phyloP scores from a whole-genome alignment of 208 protist genomes.

The Leishmania aethiopica region DNA sequence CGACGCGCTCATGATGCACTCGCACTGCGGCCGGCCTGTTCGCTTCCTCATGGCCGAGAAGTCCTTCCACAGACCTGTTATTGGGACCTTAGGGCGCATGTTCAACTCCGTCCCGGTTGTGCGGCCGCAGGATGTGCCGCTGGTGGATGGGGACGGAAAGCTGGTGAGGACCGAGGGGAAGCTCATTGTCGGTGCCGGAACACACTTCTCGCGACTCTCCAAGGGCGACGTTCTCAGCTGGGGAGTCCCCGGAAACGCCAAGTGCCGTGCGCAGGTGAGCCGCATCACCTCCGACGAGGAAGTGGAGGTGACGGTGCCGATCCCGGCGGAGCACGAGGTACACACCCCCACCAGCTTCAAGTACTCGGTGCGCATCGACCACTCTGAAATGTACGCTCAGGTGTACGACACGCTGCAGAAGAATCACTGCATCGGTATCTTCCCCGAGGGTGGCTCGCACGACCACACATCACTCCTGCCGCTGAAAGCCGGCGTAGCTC shows the following conservation, averaged over 20 bases:
- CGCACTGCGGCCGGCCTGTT: slow-evolving; percentile 71
- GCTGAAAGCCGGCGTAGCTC: slow-evolving; percentile 95
- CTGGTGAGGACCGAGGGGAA: slow-evolving; percentile 51
- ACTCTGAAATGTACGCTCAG: slow-evolving; percentile 89
- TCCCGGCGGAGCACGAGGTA: slow-evolving; percentile 50
- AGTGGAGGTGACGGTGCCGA: slow-evolving; percentile 78
- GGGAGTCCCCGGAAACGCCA: slow-evolving; percentile 34
- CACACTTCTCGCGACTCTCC: slow-evolving; percentile 64
- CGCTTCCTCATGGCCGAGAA: slow-evolving; percentile 94
- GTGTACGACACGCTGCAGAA: slow-evolving; percentile 89
- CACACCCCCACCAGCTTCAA: slow-evolving; percentile 57
- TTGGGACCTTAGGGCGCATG: slow-evolving; percentile 84
- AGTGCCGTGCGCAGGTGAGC: slow-evolving; percentile 72
- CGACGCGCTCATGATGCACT: slow-evolving; percentile 92
- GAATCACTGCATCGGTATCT: slow-evolving; percentile 93
- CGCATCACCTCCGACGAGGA: slow-evolving; percentile 70
- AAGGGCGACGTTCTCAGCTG: slow-evolving; percentile 83
- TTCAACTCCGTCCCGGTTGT: slow-evolving; percentile 93
- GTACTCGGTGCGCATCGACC: slow-evolving; percentile 89
- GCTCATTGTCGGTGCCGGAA: slow-evolving; percentile 68
- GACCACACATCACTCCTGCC: slow-evolving; percentile 93
- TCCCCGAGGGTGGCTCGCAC: slow-evolving; percentile 96
- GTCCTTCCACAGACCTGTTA: slow-evolving; percentile 78
- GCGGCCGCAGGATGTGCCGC: slow-evolving; percentile 90
- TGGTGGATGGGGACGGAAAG: slow-evolving; percentile 51